A percentile compares a stretch with the other conserved stretches of the same genome.
phyloP scores from a whole-genome alignment of 768 basidiomycete genomes.

The Brasilioporus rufonigricans region DNA sequence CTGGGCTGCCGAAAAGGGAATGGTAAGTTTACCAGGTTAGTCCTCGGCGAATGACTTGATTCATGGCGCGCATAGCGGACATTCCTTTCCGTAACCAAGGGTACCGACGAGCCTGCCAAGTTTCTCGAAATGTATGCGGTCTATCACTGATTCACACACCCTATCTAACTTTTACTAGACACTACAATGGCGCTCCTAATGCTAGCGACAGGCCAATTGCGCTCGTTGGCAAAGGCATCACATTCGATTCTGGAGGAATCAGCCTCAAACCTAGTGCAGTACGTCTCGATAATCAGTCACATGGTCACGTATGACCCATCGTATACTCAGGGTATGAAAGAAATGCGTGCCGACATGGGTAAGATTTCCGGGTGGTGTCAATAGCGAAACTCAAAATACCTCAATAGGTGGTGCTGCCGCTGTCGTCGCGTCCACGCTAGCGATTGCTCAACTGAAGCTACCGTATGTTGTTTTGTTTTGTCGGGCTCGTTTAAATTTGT shows the following conservation, averaged over 20 bases:
- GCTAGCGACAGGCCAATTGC: slow-evolving; percentile 60
- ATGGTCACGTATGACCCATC: neutral
- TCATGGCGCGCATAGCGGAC: slow-evolving; percentile 47
- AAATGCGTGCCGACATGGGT: slow-evolving; percentile 90
- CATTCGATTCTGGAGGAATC: slow-evolving; percentile 88
- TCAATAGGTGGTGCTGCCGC: slow-evolving; percentile 71
- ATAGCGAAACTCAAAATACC: neutral
- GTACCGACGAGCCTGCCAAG: slow-evolving; percentile 80
- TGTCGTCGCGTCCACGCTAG: slow-evolving; percentile 68
- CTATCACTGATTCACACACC: neutral
- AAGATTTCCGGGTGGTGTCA: slow-evolving; percentile 5
- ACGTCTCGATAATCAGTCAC: slow-evolving; percentile 22
- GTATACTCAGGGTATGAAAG: slow-evolving; percentile 66
- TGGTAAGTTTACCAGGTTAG: slow-evolving; percentile 47
- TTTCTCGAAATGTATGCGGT: slow-evolving; percentile 74
- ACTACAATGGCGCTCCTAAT: slow-evolving; percentile 73
- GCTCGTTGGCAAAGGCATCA: slow-evolving; percentile 86
- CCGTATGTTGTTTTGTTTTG: slow-evolving; percentile 49
- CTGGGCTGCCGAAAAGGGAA: slow-evolving; percentile 82
- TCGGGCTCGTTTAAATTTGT: neutral
- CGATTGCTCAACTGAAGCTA: slow-evolving; percentile 78
- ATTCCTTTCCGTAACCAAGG: slow-evolving; percentile 85
- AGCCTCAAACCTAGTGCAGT: slow-evolving; percentile 76
- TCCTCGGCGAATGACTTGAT: neutral
- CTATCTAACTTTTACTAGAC: slow-evolving; percentile 38